Evolutionary conservation across 768 basidiomycete species (phyloP).

Genomic region (Lepiota venenata): DNA sequence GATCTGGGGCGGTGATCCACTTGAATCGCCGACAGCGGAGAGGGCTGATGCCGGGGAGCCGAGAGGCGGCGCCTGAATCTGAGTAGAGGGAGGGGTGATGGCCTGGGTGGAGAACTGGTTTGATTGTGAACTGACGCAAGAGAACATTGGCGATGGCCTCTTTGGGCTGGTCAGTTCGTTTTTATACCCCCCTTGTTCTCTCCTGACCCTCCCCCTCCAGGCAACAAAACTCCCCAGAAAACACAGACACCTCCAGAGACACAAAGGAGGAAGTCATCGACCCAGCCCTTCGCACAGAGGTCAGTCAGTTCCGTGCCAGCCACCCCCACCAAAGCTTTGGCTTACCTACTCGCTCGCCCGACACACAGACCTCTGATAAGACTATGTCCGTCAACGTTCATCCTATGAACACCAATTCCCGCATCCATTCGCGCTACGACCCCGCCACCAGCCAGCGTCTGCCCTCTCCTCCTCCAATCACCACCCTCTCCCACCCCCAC

Average conservation of each 20-base stretch:
- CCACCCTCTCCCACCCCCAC: constrained; percentile 37
- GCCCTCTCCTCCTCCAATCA: constrained; percentile 33
- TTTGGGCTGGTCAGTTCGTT: constrained; percentile 28
- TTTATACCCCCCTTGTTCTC: constrained; percentile 28
- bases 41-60: not conserved
- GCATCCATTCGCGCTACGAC: constrained; percentile 9
- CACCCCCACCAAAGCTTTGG: too few species aligned
- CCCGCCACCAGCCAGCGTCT: constrained; percentile 22
- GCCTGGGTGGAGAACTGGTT: constrained; percentile 13
- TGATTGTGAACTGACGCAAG: constrained; percentile 12
- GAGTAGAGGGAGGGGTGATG: constrained; percentile 6
- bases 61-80: constrained; percentile 3
- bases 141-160: constrained; percentile 22
- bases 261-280: constrained; percentile 23
- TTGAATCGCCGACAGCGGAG: constrained; percentile 12
- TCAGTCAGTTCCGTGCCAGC: too few species aligned
- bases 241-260: constrained; percentile 14
- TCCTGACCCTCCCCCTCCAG: constrained; percentile 19
- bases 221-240: constrained; percentile 15
- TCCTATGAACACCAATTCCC: constrained; percentile 1
- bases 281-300: constrained; percentile 27
- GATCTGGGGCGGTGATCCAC: constrained; percentile 17
- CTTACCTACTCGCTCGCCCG: not conserved
- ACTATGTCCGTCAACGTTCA: constrained; percentile 12
- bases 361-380: constrained; percentile 7